Evolutionary conservation across 192 early-diverging fungal species (phyloP).

Genomic region (Podila epigama): DNA sequence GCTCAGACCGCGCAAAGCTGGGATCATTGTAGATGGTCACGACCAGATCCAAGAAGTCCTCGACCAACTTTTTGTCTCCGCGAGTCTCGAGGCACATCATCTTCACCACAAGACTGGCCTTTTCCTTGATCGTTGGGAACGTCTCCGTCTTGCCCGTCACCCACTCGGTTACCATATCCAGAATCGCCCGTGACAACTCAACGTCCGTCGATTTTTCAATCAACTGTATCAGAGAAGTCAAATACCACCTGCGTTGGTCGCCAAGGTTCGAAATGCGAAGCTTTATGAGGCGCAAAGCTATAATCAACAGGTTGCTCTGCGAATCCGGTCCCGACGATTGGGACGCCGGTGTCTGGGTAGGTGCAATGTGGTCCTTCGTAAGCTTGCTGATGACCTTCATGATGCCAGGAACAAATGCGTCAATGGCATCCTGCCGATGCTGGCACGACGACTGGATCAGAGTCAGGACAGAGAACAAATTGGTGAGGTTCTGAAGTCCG

Average conservation of each 20-base stretch:
- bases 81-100: constrained; percentile 88
- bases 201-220: constrained; percentile 85
- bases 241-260: constrained; percentile 88
- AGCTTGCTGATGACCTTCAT: constrained; percentile 87
- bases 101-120: constrained; percentile 89
- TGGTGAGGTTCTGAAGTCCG: constrained; percentile 69
- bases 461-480: constrained; percentile 71
- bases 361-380: constrained; percentile 81
- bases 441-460: constrained; percentile 72
- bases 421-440: constrained; percentile 69
- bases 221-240: constrained; percentile 81
- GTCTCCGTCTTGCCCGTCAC: constrained; percentile 77
- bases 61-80: constrained; percentile 71
- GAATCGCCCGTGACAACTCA: constrained; percentile 74
- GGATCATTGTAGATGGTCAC: constrained; percentile 88
- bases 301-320: constrained; percentile 59
- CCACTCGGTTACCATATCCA: constrained; percentile 90
- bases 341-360: constrained; percentile 23
- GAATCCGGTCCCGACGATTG: constrained; percentile 55
- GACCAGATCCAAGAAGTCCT: constrained; percentile 91
- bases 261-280: constrained; percentile 73
- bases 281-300: constrained; percentile 61
- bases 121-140: constrained; percentile 97
- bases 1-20: constrained; percentile 84
- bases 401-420: constrained; percentile 75